Conservation (phyloP, 768 basidiomycete species). For the Pisolithus albus region DNA sequence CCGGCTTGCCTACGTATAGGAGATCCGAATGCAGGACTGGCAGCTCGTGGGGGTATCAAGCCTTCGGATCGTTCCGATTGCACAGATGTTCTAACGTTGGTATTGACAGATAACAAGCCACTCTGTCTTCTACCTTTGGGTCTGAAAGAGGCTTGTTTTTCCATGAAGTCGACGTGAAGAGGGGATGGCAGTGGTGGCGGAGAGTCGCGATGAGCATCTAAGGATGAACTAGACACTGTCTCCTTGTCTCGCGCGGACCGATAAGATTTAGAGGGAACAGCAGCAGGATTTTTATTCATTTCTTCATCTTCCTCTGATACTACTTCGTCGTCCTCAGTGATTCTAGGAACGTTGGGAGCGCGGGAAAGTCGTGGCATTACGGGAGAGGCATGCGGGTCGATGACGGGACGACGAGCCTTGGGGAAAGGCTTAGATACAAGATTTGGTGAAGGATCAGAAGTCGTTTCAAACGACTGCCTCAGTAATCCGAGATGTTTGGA, state of each 20-base stretch:
- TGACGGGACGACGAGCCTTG: slow-evolving; percentile 42
- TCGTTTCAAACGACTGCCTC: slow-evolving; percentile 53
- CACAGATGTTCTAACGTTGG: slow-evolving; percentile 22
- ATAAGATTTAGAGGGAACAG: slow-evolving; percentile 30
- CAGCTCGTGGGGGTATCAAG: slow-evolving; percentile 44
- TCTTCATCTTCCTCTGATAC: slow-evolving; percentile 33
- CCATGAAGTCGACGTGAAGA: slow-evolving; percentile 28
- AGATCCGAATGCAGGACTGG: slow-evolving; percentile 65
- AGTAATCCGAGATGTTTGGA: slow-evolving; percentile 60
- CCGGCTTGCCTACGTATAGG: slow-evolving; percentile 50
- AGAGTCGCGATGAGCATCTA: slow-evolving; percentile 38
- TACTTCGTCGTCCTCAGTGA: slow-evolving; percentile 62
- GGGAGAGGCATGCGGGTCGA: slow-evolving; percentile 39
- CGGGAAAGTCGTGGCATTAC: slow-evolving; percentile 54
- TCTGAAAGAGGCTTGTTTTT: slow-evolving; percentile 26
- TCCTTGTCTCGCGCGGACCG: slow-evolving; percentile 44
- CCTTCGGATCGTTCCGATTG: slow-evolving; percentile 24
- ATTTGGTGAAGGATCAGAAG: slow-evolving; percentile 31
- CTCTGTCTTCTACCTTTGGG: slow-evolving; percentile 35
- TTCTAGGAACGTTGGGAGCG: slow-evolving; percentile 59
- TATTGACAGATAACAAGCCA: slow-evolving; percentile 47
- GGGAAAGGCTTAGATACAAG: slow-evolving; percentile 38
- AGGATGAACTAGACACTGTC: slow-evolving; percentile 42
- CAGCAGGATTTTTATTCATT: slow-evolving; percentile 32
- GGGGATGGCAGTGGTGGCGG: slow-evolving; percentile 32